Base-by-base conservation (phyloP, 2,329 filamentous ascomycete species). In the Penicillium sumatraense region DNA sequence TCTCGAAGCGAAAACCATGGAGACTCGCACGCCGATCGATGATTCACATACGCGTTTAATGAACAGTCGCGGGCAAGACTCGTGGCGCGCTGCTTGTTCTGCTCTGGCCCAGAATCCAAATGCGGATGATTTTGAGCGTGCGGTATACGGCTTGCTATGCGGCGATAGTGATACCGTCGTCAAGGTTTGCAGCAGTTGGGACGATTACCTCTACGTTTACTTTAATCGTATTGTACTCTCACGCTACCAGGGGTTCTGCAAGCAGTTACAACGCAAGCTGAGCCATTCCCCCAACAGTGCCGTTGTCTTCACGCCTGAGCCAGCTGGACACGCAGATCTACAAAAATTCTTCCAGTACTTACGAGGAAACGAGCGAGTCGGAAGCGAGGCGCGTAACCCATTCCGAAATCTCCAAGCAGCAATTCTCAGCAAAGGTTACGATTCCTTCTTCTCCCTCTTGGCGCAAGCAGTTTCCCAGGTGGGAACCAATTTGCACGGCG, bases 131-230 rank as follows among this genome's bases (percentile, higher is more conserved):
- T 93, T 92, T 67, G 92, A 99, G 75, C 86, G 87, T 52, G 95
- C 93, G 16, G 91, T 96, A 0, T 97, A 96, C 69, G 93, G 91
- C 24, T 77, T 97, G 11, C 81, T 99, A n/a, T 89, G 89, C 38
- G 95, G 95, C 47, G 91, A 97, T 68, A 83, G 92, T 47, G 78
- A 84, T 33, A 90, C 89, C 49, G 90, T 96, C 10, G 86, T 90
- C 68, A 85, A 85, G 61, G 86, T 93, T 35, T 92, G 90, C 69
- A 81, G 84, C 48, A 86, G 83, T 20, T 96, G 92, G 88, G 91
- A 96, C 63, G 93, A 98, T 68, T 86, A 88, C 65, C 81, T 97
- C 16, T 96, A 95, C 72, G 87, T 89, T 31, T 87, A 93, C 70
- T 95, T 95, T 78, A 97, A 96, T 68, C 87, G 90, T n/a, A 79